Evolutionary conservation across 179 eudicot species (phyloP), one percentile per base, ranked within the genome.

Genomic region (Monotropa hypopitys): DNA sequence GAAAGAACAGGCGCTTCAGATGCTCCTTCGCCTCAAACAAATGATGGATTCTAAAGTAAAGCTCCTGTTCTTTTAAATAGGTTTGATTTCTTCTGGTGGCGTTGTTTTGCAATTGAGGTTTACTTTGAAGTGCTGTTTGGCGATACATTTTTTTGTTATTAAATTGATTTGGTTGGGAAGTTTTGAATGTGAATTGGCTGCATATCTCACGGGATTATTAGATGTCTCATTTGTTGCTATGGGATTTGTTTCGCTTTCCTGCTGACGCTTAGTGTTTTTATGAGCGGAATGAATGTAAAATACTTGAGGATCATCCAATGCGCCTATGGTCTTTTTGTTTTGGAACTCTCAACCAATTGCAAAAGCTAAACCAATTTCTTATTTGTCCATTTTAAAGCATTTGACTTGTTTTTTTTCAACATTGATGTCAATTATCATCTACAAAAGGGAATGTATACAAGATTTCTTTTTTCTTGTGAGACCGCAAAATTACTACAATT

Each of bases 1-100:
- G 7, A 94, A 92, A 78, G 88, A 87, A 5, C 91, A 89, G 80
- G 91, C 83, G 54, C 78, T 88, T 72, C 80, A 79, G 80, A 84
- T 92, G 91, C 81, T 90, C 72, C 78, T 89, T 42, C 86, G 88
- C 54, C 77, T 88, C 33, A 90, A 88, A 75, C 85, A 83, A 82
- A 82, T 82, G 89, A 86, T 84, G 84, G 90, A 85, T 85, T 77
- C 78, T 40, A 85, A 84, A 93, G 98, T 94, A 84, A 81, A 69
- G n/a, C n/a, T 42, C 8, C 45, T 33, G n/a, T 69, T 51, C 9
- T 35, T 68, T 65, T 45, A n/a, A 30, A 30, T 42, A 9, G 70
- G 70, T 75, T 28, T 61, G 40, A 3, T 12, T 66, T 54, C 16
- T 1, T n/a, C n/a, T n/a, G n/a, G n/a, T n/a, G n/a, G n/a, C n/a